Evolutionary conservation across 2,329 filamentous ascomycete genomes (phyloP).

Genomic region (Aspergillus puulaauensis): DNA sequence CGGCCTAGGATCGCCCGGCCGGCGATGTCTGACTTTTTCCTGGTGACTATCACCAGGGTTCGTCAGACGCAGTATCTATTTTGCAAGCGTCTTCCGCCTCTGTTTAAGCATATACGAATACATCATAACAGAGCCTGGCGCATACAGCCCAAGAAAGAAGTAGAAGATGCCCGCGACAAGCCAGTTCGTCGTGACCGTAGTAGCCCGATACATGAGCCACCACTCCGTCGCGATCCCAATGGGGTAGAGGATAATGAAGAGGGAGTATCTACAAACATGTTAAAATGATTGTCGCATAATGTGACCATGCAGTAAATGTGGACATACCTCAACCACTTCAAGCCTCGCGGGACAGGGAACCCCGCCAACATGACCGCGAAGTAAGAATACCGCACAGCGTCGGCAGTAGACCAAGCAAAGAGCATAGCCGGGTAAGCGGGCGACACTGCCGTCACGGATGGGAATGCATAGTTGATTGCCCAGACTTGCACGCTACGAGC

Average conservation of each 20-base stretch:
- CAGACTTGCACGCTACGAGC: constrained; percentile 33
- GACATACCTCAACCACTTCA: constrained; percentile 28
- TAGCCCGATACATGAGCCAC: constrained; percentile 30
- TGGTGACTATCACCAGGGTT: neutral
- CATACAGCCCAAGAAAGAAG: constrained; percentile 29
- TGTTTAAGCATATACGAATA: constrained; percentile 33
- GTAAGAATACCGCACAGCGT: constrained; percentile 27
- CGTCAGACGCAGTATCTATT: neutral
- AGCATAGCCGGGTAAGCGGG: constrained; percentile 25
- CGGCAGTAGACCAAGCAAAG: constrained; percentile 28
- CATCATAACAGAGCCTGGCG: constrained; percentile 32
- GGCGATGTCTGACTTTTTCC: too few relatives aligned
- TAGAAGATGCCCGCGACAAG: constrained; percentile 20
- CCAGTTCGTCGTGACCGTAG: constrained; percentile 9
- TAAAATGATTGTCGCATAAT: neutral
- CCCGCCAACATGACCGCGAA: constrained; percentile 24
- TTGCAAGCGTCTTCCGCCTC: constrained; percentile 23
- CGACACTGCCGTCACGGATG: constrained; percentile 17
- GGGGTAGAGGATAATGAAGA: constrained; percentile 29
- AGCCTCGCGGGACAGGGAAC: constrained; percentile 7
- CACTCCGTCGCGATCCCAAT: constrained; percentile 30
- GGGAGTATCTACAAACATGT: constrained; percentile 23
- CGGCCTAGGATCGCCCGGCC: neutral
- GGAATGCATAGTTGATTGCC: constrained; percentile 29
- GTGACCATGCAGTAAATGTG: accelerated